Base-by-base conservation (phyloP, 1,139 yeast species). In the Yamadazyma membranifaciens region DNA sequence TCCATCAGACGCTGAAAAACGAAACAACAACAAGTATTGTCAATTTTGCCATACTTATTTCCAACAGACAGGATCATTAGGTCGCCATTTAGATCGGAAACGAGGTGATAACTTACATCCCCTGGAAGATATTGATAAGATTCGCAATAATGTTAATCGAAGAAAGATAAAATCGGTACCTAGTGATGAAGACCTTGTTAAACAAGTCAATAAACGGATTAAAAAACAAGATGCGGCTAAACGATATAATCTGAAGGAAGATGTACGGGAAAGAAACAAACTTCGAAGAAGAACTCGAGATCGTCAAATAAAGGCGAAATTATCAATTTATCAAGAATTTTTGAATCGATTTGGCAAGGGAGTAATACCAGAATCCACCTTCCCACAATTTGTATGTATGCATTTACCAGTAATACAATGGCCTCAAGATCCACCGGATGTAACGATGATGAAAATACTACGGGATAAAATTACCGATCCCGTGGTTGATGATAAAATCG, bases 91-190 rank as follows among this genome's bases (percentile, higher is more conserved):
- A 27, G 57, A 55, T 36, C 33, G 45, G 11, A 52, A 50, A 36
- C 54, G 52, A 34, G 60, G 60, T 4, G 59, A 56, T 40, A 31
- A 39, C 2, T 25, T 48, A 16, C 60, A 56, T 37, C 60, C 60
- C 1, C 11, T 29, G 6, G 48, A 49, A 4, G 52, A 50, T 29
- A 45, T 54, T 16, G 48, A 47, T 24, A 35, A 37, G 11, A 29
- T 54, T 11, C 28, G 56, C 28, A 40, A 41, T 15, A 38, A 45
- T 4, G 45, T 42, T 2, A 37, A 37, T 15, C 36, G 59, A 35
- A 43, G 53, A 31, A 33, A 31, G n/a, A 12, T 15, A 17, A 27
- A 13, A n/a, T 7, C 9, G 17, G 31, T 9, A 2, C 11, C 36
- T 2, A 33, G 17, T 11, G 36, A 31, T 13, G 40, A 36, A 13